Conservation (phyloP, 139 green algal genomes). For the Tetradesmus lagerheimii region DNA sequence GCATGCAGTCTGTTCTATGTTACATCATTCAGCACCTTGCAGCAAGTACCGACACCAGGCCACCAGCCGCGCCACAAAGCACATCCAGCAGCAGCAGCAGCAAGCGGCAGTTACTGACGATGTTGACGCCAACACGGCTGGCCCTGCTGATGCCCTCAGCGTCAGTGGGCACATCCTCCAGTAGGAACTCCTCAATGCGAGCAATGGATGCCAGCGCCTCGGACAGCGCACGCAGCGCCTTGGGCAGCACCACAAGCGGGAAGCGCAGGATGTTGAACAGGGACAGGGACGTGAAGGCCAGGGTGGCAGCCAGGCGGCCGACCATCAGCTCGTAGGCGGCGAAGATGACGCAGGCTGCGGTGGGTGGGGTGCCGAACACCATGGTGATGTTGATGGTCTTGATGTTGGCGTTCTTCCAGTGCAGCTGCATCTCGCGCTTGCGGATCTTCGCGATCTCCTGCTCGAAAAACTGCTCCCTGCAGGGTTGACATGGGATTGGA, state of each 20-base stretch:
- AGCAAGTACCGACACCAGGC: too few species aligned
- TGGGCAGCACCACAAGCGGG: constrained; percentile 84
- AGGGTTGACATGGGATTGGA: neutral
- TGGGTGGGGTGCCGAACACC: constrained; percentile 68
- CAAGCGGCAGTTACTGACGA: constrained; percentile 29
- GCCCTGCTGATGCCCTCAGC: constrained; percentile 24
- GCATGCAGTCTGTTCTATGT: too few species aligned
- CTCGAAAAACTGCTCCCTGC: constrained; percentile 72
- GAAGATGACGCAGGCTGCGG: constrained; percentile 68
- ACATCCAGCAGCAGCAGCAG: neutral
- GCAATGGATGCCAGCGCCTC: constrained; percentile 61
- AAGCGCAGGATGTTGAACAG: constrained; percentile 89
- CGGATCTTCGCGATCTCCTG: constrained; percentile 53
- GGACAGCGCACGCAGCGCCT: constrained; percentile 70
- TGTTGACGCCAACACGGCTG: neutral
- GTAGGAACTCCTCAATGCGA: constrained; percentile 70
- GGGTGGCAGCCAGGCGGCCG: constrained; percentile 44
- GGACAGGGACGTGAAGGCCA: constrained; percentile 81
- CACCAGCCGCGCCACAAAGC: neutral
- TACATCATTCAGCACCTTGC: too few species aligned
- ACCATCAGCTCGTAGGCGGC: constrained; percentile 64
- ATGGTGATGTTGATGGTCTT: constrained; percentile 75
- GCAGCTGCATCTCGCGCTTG: constrained; percentile 51
- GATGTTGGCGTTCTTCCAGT: constrained; percentile 63
- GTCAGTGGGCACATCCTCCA: constrained; percentile 45